These are phyloP conservation scores for Cymbopogon flexuosus DNA, from an alignment of 202 grass and related monocot genomes.

Conservation along the genomic window DNA sequence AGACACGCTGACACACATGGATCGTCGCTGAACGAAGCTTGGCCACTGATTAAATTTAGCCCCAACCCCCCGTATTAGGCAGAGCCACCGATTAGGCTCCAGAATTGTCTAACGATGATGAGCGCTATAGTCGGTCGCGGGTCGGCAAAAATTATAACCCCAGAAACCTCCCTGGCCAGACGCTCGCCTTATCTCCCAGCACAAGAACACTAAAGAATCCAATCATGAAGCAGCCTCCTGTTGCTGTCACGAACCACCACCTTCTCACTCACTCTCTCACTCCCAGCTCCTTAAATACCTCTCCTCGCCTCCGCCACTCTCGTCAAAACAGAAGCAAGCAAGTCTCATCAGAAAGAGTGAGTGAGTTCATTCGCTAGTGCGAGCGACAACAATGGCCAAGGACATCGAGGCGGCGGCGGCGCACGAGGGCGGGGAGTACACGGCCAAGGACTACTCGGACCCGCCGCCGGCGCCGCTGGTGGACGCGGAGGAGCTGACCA, in stretches of 20 bases:
- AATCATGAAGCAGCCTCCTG: conserved; percentile 28
- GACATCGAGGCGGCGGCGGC: conserved; percentile 57
- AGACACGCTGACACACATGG: neutral
- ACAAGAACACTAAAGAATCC: conserved; percentile 25
- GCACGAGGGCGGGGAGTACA: conserved; percentile 34
- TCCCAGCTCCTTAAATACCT: conserved; percentile 46
- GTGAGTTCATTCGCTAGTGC: too few species aligned
- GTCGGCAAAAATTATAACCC: conserved; percentile 66
- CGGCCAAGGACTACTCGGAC: conserved; percentile 71
- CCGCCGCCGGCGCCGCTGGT: conserved; percentile 64
- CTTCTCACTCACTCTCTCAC: neutral
- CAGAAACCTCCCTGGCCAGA: conserved; percentile 26
- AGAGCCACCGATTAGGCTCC: conserved; percentile 37
- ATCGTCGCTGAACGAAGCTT: conserved; percentile 20
- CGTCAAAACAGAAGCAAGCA: neutral
- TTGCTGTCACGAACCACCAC: conserved; percentile 8
- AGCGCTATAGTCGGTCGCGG: conserved; percentile 49
- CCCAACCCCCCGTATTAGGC: conserved; percentile 29
- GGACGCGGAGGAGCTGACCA: conserved; percentile 71
- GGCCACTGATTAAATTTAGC: conserved; percentile 33
- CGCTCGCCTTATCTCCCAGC: conserved; percentile 31
- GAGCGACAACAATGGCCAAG: conserved; percentile 45
- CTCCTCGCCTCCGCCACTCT: conserved; percentile 15
- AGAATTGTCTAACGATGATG: conserved; percentile 44
- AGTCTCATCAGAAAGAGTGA: neutral